Evolutionary conservation across 345 rosid species (phyloP).

Genomic region (Arabis hirsuta): DNA sequence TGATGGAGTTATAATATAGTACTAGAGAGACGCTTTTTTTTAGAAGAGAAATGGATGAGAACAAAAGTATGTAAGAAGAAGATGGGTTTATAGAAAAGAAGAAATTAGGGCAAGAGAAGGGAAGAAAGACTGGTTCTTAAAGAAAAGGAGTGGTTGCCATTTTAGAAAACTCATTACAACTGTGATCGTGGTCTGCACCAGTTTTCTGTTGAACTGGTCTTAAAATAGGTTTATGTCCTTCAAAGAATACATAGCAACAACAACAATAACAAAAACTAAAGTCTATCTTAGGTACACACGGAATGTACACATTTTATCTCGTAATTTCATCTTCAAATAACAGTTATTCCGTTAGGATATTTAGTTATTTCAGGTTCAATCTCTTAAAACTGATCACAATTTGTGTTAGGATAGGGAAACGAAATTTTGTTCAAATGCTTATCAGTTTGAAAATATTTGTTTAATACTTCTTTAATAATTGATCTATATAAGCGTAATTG

Average conservation of each 20-base stretch:
- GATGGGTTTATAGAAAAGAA: slow-evolving; percentile 36
- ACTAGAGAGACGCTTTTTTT: background rate
- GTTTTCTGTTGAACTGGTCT: slow-evolving; percentile 47
- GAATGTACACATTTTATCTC: slow-evolving; percentile 16
- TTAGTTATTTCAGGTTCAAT: slow-evolving; percentile 27
- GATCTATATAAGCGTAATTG: background rate
- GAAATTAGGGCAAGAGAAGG: slow-evolving; percentile 23
- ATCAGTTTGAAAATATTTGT: background rate
- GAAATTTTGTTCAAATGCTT: slow-evolving; percentile 12
- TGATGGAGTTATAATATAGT: background rate
- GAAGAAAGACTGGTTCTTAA: slow-evolving; percentile 37
- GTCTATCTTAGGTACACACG: slow-evolving; percentile 32
- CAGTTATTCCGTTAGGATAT: slow-evolving; percentile 21
- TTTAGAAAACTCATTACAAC: slow-evolving; percentile 42
- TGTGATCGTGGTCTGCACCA: slow-evolving; percentile 42
- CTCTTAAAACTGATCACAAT: background rate
- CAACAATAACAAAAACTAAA: background rate
- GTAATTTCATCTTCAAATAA: slow-evolving; percentile 1
- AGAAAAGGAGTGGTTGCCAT: slow-evolving; percentile 45
- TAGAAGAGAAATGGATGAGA: slow-evolving; percentile 24
- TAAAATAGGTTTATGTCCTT: slow-evolving; percentile 35
- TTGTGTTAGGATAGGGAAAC: slow-evolving; percentile 17
- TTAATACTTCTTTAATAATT: background rate
- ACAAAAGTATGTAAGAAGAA: slow-evolving; percentile 14
- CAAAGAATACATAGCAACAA: background rate